phyloP scores from a whole-genome alignment of 305 asterid species.

The Plantago lanceolata region DNA sequence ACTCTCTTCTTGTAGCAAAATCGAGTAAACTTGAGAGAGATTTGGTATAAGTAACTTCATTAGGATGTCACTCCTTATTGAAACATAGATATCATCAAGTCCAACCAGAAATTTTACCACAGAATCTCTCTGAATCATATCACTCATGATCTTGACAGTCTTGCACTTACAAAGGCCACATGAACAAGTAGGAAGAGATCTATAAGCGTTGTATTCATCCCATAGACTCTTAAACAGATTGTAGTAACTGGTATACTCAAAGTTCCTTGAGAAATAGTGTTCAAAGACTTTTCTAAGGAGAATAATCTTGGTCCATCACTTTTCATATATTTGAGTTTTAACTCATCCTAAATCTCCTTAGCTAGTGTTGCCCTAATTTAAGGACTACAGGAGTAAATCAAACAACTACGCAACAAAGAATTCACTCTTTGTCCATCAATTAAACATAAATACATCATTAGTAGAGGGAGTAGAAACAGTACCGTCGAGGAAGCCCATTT shows the following conservation, averaged over 20 bases:
- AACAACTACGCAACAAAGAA: neutral
- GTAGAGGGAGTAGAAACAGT: neutral
- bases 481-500: neutral
- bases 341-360: neutral
- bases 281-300: neutral
- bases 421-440: neutral
- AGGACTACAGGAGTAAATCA: neutral
- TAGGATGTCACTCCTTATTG: neutral
- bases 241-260: neutral
- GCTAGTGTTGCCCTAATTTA: neutral
- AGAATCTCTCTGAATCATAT: neutral
- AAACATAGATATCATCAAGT: neutral
- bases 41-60: neutral
- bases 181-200: neutral
- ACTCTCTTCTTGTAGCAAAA: neutral
- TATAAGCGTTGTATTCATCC: neutral
- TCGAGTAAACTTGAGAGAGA: neutral
- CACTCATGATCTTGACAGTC: neutral
- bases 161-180: neutral
- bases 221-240: neutral
- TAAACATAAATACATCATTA: neutral
- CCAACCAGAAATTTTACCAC: neutral
- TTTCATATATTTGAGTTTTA: no score
- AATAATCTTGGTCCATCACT: neutral
- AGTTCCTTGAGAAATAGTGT: neutral